Evolutionary conservation across 805 yeast species (phyloP).

Genomic region (Kazachstania viticola): DNA sequence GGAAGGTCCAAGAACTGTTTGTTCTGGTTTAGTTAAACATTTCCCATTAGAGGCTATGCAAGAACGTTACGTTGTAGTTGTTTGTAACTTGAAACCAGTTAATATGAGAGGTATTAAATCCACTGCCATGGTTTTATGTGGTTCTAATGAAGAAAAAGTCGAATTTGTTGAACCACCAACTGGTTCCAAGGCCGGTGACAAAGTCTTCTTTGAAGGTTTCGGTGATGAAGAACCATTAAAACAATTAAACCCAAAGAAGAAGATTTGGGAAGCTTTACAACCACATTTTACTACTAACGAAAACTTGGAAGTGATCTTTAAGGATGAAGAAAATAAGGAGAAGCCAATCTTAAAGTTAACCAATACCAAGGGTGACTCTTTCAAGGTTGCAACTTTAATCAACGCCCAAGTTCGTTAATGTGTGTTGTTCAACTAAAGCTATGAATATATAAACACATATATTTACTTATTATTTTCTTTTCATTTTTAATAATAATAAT

Average conservation of each 20-base stretch:
- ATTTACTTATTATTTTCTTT: too few species aligned
- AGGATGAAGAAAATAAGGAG: constrained; percentile 55
- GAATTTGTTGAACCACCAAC: constrained; percentile 94
- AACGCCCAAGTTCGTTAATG: constrained; percentile 77
- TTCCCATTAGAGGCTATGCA: constrained; percentile 91
- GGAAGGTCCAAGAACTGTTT: constrained; percentile 95
- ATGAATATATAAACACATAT: too few species aligned
- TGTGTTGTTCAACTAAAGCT: too few species aligned
- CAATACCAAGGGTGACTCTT: constrained; percentile 66
- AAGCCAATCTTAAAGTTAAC: constrained; percentile 57
- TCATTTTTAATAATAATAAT: too few species aligned
- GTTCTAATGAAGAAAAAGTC: constrained; percentile 60
- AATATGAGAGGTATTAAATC: constrained; percentile 96
- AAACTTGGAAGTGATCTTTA: constrained; percentile 65
- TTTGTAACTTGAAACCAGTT: constrained; percentile 95
- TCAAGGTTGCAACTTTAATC: constrained; percentile 61
- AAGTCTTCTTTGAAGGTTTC: constrained; percentile 85
- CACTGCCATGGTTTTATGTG: constrained; percentile 93
- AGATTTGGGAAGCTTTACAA: constrained; percentile 92
- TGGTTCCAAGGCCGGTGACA: constrained; percentile 91
- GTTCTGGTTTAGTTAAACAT: constrained; percentile 90
- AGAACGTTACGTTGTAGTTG: constrained; percentile 77
- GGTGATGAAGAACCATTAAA: constrained; percentile 77
- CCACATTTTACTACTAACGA: constrained; percentile 81
- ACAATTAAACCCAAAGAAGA: constrained; percentile 94